Base-by-base conservation (phyloP, 106 monocot genomes). In the Acorus calamus region DNA sequence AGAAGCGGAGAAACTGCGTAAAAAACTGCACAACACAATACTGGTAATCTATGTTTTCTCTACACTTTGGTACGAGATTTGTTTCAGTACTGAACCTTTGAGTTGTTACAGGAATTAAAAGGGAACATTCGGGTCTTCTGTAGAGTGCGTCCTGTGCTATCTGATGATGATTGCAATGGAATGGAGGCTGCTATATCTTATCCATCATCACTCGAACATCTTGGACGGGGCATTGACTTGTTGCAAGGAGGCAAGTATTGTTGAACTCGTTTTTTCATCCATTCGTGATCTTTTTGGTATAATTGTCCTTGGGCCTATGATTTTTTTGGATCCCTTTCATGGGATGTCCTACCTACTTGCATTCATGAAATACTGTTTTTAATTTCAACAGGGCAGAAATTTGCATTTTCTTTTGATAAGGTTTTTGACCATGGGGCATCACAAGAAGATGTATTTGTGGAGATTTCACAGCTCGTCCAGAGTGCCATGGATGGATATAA, bases 401-500 rank as follows among this genome's bases (percentile, higher is more conserved):
- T 85, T 64, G 70, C 79, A 1, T 98, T 98, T 74, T 75, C 85
- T n/a, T 98, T 85, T 78, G 96, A 98, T 49, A 84, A 87, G 75
- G 96, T 91, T 14, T 98, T 98, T 55, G 63, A 67, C 53, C 91
- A 87, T 14, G 85, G 71, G 3, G 74, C 87, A 46, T 85, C 83
- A 8, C 96, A 98, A 65, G 78, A 83, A 62, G 85, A 80, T 71
- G 85, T 91, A 10, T 98, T 98, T 73, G 78, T 88, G 28, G 96
- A 98, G 68, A 88, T 96, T 49, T 96, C 96, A 46, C 87, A 96
- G 52, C 74, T 96, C 47, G 94, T 96, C 45, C 96, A 96, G 65
- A 98, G 96, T 70, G 96, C 96, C 3, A 65, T 98, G 3, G 96
- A 98, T 78, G 96, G 91, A 6, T 98, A 98, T 48, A 98, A 98